Conservation (phyloP, 1,139 yeast species). For the Spathaspora sp. region DNA sequence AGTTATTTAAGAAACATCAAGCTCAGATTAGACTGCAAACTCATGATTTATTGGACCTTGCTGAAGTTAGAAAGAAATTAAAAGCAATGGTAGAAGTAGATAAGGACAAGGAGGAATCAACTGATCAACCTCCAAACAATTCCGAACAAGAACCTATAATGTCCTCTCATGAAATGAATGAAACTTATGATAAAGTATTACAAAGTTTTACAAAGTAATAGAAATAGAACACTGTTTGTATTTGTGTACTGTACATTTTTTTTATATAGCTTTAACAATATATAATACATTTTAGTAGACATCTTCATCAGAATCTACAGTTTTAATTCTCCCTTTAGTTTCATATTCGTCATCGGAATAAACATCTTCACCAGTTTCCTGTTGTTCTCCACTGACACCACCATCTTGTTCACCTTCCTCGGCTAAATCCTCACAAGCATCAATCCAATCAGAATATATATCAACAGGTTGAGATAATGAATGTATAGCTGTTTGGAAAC, state of each 20-base stretch:
- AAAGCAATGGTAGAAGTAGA: slow-evolving; percentile 13
- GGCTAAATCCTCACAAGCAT: slow-evolving; percentile 96
- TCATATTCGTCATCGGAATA: slow-evolving; percentile 41
- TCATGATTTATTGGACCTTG: slow-evolving; percentile 16
- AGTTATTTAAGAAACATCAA: slow-evolving; percentile 40
- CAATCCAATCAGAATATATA: slow-evolving; percentile 97
- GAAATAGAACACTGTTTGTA: background rate
- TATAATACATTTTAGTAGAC: slow-evolving; percentile 17
- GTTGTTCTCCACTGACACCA: slow-evolving; percentile 9
- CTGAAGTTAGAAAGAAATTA: slow-evolving; percentile 20
- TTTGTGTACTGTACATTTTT: background rate
- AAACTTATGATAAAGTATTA: slow-evolving; percentile 53
- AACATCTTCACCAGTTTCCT: slow-evolving; percentile 30
- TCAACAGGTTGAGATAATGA: slow-evolving; percentile 86
- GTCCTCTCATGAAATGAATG: slow-evolving; percentile 24
- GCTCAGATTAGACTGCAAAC: slow-evolving; percentile 9
- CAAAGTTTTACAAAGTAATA: slow-evolving; percentile 27
- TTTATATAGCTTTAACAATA: background rate
- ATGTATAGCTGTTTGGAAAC: slow-evolving; percentile 86
- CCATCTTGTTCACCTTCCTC: slow-evolving; percentile 49
- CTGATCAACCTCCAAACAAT: background rate
- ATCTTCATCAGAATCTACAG: slow-evolving; percentile 30
- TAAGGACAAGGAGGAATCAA: slow-evolving; percentile 6
- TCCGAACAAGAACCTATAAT: slow-evolving; percentile 19
- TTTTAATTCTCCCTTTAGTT: slow-evolving; percentile 8